Evolutionary conservation across 345 rosid genomes (phyloP), one percentile per base, ranked within the genome.

Genomic region (Pugionium dolabratum): DNA sequence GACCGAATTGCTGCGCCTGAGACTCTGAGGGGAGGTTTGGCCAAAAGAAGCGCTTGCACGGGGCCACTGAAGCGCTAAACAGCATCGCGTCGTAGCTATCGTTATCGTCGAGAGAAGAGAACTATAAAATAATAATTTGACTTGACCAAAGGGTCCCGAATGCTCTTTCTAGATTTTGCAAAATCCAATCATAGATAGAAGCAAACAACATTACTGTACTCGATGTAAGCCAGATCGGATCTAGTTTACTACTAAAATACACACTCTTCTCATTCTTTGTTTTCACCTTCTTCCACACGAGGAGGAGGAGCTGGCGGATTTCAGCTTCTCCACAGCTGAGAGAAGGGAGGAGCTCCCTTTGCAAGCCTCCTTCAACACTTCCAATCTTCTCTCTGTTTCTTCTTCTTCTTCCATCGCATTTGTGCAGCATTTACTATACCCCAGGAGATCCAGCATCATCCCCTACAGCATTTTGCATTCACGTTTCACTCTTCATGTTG

Each of bases 401-500:
- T 61, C 77, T 60, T 60, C 78, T 59, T 77, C 83, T 42, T 35
- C 71, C 74, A 42, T 72, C 62, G 11, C 72, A 6, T 62, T 54
- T 69, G 30, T 47, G 1, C 65, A 37, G 45, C 62, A 50, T 43
- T 78, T 78, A 40, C 39, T 56, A 69, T 86, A 81, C 31, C 40
- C 56, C 50, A 92, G 26, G 4, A 89, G 80, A 60, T 83, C 80
- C 79, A 87, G 7, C 88, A 89, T 81, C 80, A 92, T 79, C 76
- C 82, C 85, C 98, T 89, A 81, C 10, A 52, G 44, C 44, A 62
- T 62, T 67, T 4, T 62, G 7, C 33, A 31, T 39, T 52, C 58
- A 36, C 50, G 8, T 59, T 60, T 51, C 5, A 57, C 29, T 9
- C 18, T 18, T 18, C 62, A 41, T 2, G 4, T 25, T 9, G 2